Conservation (phyloP, 495 filamentous ascomycete species). For the Penicillium pancosmium region DNA sequence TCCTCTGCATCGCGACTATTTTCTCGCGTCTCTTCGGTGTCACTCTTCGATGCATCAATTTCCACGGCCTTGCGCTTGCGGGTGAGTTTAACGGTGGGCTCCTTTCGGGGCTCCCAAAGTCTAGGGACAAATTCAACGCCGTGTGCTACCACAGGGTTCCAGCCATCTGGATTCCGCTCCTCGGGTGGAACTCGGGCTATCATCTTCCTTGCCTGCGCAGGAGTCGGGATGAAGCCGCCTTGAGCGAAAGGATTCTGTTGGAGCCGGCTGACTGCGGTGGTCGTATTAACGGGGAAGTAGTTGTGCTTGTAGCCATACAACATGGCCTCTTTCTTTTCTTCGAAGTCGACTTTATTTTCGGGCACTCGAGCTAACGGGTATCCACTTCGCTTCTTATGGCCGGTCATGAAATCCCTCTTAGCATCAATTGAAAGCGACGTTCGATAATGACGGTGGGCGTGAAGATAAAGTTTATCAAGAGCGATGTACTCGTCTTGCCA, state of each 20-base stretch:
- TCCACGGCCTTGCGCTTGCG: slow-evolving; percentile 51
- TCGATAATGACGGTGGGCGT: slow-evolving; percentile 43
- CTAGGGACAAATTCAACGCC: slow-evolving; percentile 40
- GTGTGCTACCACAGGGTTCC: slow-evolving; percentile 34
- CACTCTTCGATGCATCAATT: slow-evolving; percentile 36
- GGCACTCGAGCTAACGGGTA: slow-evolving; percentile 24
- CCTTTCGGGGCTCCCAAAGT: slow-evolving; percentile 50
- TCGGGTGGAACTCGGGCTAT: slow-evolving; percentile 33
- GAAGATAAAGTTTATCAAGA: slow-evolving; percentile 58
- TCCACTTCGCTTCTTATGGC: slow-evolving; percentile 23
- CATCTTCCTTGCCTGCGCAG: slow-evolving; percentile 46
- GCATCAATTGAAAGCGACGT: slow-evolving; percentile 11
- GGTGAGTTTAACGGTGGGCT: slow-evolving; percentile 55
- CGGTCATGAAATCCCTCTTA: slow-evolving; percentile 21
- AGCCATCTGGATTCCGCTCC: slow-evolving; percentile 45
- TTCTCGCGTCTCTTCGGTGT: slow-evolving; percentile 32
- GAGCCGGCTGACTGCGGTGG: slow-evolving; percentile 18
- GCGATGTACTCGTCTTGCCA: slow-evolving; percentile 68
- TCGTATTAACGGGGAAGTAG: slow-evolving; percentile 16
- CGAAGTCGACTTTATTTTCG: slow-evolving; percentile 28
- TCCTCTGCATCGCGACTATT: slow-evolving; percentile 35
- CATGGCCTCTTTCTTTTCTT: slow-evolving; percentile 47
- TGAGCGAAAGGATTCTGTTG: slow-evolving; percentile 46
- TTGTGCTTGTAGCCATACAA: slow-evolving; percentile 47
- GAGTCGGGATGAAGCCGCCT: slow-evolving; percentile 48